Base-by-base conservation (phyloP, 306 rosid genomes). In the Cicer judaicum region DNA sequence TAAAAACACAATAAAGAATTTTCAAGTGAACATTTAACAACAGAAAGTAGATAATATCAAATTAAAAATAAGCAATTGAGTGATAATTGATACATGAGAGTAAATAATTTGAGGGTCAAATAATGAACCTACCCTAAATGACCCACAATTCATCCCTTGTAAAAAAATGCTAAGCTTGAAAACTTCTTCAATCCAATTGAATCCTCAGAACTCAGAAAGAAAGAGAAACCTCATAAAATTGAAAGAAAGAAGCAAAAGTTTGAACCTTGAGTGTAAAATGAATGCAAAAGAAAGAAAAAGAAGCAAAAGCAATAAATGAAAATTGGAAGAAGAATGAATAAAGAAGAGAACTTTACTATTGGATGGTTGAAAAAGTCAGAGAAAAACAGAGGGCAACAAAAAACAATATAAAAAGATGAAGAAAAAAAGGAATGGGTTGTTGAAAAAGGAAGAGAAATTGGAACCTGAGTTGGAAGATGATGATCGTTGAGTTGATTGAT, bases 291-390 rank as follows among this genome's bases (percentile, higher is more conserved):
- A 24, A 24, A 24, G 34, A 21, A 24, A 24, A 40, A 60, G 40
- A 65, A 65, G 15, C 8, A 53, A 63, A 78, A 34, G 71, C 82
- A 64, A 56, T 0, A 6, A 59, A 74, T 1, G 60, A 73, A 73
- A 14, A 13, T 19, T 9, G 48, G 15, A 73, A 16, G 12, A 8
- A 8, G 3, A 73, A 50, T 21, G 29, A 78, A 78, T 48, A 19
- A 74, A 67, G 74, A 8, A 10, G 40, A 7, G 42, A 76, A 44
- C 81, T 81, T 81, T 74, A 68, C 72, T 60, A 72, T 72, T n/a
- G 11, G 46, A 44, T 2, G 38, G 55, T 64, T 66, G 74, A 54
- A 70, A 69, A 75, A 8, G 63, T 41, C 53, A 69, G 74, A 54
- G 63, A 69, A 75, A 8, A 55, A 21, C 53, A 69, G 46, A 59